phyloP scores from a whole-genome alignment of 2,329 filamentous ascomycete species.

The Colletotrichum sp. region DNA sequence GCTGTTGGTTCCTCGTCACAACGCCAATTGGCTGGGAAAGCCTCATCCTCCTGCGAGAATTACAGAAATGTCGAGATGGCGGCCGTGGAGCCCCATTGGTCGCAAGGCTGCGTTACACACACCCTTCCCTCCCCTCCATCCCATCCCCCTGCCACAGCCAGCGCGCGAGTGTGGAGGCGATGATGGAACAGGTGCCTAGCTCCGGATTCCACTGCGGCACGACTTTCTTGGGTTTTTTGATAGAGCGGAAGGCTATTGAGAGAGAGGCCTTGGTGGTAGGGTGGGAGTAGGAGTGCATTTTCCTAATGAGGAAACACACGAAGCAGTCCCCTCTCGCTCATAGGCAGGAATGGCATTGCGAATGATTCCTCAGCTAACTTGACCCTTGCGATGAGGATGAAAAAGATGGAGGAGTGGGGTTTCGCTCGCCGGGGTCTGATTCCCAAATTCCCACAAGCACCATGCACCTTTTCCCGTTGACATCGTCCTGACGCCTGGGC shows the following conservation, averaged over 20 bases:
- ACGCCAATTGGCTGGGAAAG: neutral
- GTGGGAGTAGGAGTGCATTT: neutral
- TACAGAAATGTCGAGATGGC: neutral
- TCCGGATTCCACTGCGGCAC: neutral
- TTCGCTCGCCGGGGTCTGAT: neutral
- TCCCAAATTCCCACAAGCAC: neutral
- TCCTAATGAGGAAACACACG: neutral
- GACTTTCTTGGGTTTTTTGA: neutral
- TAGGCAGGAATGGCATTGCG: neutral
- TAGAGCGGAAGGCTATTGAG: neutral
- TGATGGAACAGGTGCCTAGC: neutral
- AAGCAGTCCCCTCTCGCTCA: neutral
- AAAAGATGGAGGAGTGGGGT: neutral
- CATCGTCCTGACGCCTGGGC: neutral
- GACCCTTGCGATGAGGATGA: neutral
- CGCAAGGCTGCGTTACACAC: neutral
- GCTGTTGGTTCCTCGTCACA: neutral
- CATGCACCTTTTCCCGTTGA: neutral
- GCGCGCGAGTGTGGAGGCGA: neutral
- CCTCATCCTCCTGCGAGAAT: neutral
- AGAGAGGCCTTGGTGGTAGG: neutral
- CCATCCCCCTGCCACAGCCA: neutral
- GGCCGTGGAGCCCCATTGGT: neutral
- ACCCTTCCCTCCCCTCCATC: neutral
- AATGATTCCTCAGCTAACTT: neutral